These are phyloP conservation scores for Blastocystis sp. DNA, from an alignment of 352 stramenopile species.

Conservation along the genomic window DNA sequence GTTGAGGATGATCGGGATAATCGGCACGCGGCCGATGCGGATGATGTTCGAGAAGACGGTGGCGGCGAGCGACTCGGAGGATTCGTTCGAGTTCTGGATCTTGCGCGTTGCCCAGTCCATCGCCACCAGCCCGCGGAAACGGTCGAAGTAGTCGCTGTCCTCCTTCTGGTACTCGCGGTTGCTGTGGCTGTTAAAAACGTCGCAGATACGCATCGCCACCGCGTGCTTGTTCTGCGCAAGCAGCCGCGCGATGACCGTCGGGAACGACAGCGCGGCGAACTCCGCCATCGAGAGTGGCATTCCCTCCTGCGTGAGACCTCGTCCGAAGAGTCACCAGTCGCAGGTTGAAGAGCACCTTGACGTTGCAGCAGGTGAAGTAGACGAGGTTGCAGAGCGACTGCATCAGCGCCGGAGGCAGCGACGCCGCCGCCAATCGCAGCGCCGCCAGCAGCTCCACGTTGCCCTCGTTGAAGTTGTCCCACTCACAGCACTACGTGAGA, in stretches of 20 bases:
- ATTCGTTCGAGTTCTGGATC: constrained; percentile 9
- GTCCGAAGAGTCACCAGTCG: not conserved
- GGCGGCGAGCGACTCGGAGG: constrained; percentile 10
- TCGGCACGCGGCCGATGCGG: constrained; percentile 1
- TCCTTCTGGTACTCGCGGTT: constrained; percentile 36
- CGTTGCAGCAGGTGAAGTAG: constrained; percentile 43
- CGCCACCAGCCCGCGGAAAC: constrained; percentile 18
- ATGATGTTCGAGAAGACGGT: constrained; percentile 47
- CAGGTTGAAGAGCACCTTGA: constrained; percentile 46
- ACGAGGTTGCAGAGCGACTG: constrained; percentile 19
- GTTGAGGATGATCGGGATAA: constrained; percentile 54
- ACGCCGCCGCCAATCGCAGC: not conserved
- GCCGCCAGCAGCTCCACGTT: constrained; percentile 7
- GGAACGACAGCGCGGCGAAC: not conserved
- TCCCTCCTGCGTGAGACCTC: not conserved
- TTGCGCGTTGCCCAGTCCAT: constrained; percentile 50
- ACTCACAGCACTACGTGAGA: constrained; percentile 27
- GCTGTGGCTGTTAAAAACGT: constrained; percentile 25
- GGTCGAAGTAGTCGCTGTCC: constrained; percentile 1
- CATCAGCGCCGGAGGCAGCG: not conserved
- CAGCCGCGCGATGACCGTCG: not conserved
- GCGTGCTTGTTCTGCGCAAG: constrained; percentile 30
- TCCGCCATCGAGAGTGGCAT: constrained; percentile 1
- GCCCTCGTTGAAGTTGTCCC: constrained; percentile 26
- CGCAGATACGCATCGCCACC: constrained; percentile 18